A percentile compares a stretch with the other conserved stretches of the same genome.
Conservation (phyloP, 2,329 filamentous ascomycete genomes). For the Zymoseptoria ardabiliae region DNA sequence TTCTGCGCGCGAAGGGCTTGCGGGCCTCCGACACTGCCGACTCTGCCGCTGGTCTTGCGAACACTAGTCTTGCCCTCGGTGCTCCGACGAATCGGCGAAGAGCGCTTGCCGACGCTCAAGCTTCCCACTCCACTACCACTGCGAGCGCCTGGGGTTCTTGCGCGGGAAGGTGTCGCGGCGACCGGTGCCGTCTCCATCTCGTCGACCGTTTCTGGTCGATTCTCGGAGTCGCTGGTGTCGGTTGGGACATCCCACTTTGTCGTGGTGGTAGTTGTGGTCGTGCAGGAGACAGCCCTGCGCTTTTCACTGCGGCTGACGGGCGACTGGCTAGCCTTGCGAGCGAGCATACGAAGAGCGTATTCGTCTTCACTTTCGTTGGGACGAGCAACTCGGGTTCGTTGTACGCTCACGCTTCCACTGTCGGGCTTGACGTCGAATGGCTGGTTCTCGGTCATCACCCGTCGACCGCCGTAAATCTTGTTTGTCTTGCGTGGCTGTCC, state of each 20-base stretch:
- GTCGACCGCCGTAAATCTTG: slow-evolving; percentile 66
- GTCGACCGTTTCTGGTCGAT: slow-evolving; percentile 25
- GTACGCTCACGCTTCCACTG: slow-evolving; percentile 53
- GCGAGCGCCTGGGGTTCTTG: slow-evolving; percentile 39
- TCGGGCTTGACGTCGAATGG: slow-evolving; percentile 46
- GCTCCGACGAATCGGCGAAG: slow-evolving; percentile 39
- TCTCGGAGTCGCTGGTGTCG: slow-evolving; percentile 44
- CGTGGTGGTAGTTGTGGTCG: slow-evolving; percentile 62
- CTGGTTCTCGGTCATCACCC: slow-evolving; percentile 36
- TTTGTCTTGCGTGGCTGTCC: slow-evolving; percentile 89
- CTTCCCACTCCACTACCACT: slow-evolving; percentile 37
- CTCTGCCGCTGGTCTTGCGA: slow-evolving; percentile 45
- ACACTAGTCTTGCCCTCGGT: slow-evolving; percentile 43
- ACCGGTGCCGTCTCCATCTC: slow-evolving; percentile 9
- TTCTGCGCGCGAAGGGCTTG: slow-evolving; percentile 15
- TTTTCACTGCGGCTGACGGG: slow-evolving; percentile 52
- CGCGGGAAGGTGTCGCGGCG: slow-evolving; percentile 22
- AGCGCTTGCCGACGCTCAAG: slow-evolving; percentile 41
- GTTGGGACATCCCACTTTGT: slow-evolving; percentile 35
- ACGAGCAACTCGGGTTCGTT: slow-evolving; percentile 50
- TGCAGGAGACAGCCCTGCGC: slow-evolving; percentile 66
- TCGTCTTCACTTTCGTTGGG: slow-evolving; percentile 77
- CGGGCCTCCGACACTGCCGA: slow-evolving; percentile 38
- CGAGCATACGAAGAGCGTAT: slow-evolving; percentile 67
- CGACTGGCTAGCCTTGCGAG: slow-evolving; percentile 58